Conservation (phyloP, 2,329 filamentous ascomycete genomes). For the Ascochyta koolunga region DNA sequence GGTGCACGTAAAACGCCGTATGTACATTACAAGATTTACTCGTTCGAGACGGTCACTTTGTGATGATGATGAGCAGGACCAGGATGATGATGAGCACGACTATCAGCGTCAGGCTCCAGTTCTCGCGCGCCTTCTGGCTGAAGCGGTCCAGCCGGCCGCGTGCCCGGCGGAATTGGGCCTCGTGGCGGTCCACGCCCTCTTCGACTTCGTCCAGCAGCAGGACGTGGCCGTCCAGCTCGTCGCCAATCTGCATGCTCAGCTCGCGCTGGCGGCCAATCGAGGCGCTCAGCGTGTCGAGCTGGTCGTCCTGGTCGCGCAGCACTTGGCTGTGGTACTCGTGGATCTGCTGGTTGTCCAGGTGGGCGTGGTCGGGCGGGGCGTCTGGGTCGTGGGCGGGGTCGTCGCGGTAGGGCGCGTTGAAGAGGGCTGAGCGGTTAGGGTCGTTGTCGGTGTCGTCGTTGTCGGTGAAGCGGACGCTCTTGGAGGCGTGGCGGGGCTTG, state of each 20-base stretch:
- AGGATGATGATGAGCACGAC: conserved; percentile 78
- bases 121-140: conserved; percentile 76
- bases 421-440: conserved; percentile 61
- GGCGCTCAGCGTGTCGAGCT: conserved; percentile 85
- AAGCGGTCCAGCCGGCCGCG: conserved; percentile 74
- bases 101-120: conserved; percentile 87
- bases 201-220: conserved; percentile 90
- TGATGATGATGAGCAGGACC: conserved; percentile 78
- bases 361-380: conserved; percentile 57
- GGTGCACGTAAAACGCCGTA: too few relatives aligned
- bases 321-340: conserved; percentile 83
- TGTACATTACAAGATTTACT: background rate
- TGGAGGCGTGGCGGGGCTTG: conserved; percentile 54
- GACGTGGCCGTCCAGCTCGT: conserved; percentile 91
- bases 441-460: conserved; percentile 50
- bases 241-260: conserved; percentile 92
- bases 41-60: conserved; percentile 28
- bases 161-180: conserved; percentile 75
- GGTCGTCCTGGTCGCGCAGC: conserved; percentile 87
- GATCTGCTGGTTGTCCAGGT: conserved; percentile 81
- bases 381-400: conserved; percentile 58
- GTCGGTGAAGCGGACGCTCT: conserved; percentile 88
- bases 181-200: conserved; percentile 79
- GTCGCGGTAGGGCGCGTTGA: conserved; percentile 70
- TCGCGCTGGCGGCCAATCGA: conserved; percentile 89